These are phyloP conservation scores for Acanthochlamys bracteata DNA, from an alignment of 106 monocot species.

Conservation along the genomic window DNA sequence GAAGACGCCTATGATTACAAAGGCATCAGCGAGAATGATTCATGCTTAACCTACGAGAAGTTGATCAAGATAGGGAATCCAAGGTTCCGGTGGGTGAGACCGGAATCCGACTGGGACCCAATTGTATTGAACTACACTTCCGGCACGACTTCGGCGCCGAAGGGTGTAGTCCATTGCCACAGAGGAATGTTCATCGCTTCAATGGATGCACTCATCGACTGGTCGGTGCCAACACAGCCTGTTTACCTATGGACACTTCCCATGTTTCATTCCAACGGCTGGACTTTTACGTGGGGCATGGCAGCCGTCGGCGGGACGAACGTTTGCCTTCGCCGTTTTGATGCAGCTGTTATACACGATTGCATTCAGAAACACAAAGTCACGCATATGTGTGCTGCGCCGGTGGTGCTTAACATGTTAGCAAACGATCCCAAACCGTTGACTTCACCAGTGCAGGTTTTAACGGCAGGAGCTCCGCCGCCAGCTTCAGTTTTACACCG, in stretches of 20 bases:
- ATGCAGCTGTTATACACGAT: constrained; percentile 19
- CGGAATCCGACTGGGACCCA: constrained; percentile 31
- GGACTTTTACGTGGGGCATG: constrained; percentile 37
- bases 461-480: constrained; percentile 31
- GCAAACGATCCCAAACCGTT: constrained; percentile 10
- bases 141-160: constrained; percentile 38
- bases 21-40: background rate
- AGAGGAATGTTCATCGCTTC: constrained; percentile 28
- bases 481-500: constrained; percentile 17
- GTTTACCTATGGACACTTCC: constrained; percentile 49
- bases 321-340: constrained; percentile 40
- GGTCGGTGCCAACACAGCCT: constrained; percentile 20
- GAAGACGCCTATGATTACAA: constrained; percentile 5
- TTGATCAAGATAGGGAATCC: constrained; percentile 11
- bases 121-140: constrained; percentile 44
- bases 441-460: constrained; percentile 4
- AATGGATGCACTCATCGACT: constrained; percentile 18
- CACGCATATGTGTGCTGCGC: constrained; percentile 19
- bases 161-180: constrained; percentile 48
- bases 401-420: constrained; percentile 8
- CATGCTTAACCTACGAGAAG: constrained; percentile 2
- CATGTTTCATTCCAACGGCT: constrained; percentile 52
- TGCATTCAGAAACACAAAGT: constrained; percentile 20
- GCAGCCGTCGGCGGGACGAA: constrained; percentile 41
- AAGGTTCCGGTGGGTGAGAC: constrained; percentile 28